These are phyloP conservation scores for Porodaedalea pini DNA, from an alignment of 1,284 basidiomycete genomes.

Conservation along the genomic window DNA sequence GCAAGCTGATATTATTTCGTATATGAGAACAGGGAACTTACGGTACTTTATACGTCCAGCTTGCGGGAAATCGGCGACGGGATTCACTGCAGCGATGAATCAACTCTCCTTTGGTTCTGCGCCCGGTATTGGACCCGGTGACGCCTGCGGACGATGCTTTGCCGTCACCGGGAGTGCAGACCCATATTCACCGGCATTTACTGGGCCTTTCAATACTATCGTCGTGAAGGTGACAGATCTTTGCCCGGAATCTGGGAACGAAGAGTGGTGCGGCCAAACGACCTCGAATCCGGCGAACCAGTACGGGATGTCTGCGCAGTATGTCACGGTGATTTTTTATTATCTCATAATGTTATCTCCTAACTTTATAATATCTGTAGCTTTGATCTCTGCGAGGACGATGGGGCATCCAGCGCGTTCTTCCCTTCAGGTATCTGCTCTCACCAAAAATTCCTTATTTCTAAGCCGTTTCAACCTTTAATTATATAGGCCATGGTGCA, in stretches of 20 bases:
- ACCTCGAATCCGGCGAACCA: constrained; percentile 40
- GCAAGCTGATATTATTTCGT: constrained; percentile 28
- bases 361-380: constrained; percentile 29
- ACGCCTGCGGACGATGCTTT: constrained; percentile 60
- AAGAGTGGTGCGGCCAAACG: constrained; percentile 54
- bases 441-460: neutral
- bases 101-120: constrained; percentile 51
- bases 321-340: constrained; percentile 27
- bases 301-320: constrained; percentile 47
- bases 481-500: constrained; percentile 15
- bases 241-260: constrained; percentile 46
- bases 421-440: constrained; percentile 43
- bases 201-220: constrained; percentile 51
- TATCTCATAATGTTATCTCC: no score
- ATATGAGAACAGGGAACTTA: neutral
- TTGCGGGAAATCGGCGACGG: constrained; percentile 48
- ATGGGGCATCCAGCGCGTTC: constrained; percentile 48
- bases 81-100: constrained; percentile 54
- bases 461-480: neutral
- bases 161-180: constrained; percentile 46
- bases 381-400: constrained; percentile 60
- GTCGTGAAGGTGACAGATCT: constrained; percentile 56
- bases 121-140: constrained; percentile 50
- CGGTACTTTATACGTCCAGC: constrained; percentile 32
- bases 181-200: constrained; percentile 48